Conservation (phyloP, 306 rosid genomes). For the Sechiopsis laciniata region DNA sequence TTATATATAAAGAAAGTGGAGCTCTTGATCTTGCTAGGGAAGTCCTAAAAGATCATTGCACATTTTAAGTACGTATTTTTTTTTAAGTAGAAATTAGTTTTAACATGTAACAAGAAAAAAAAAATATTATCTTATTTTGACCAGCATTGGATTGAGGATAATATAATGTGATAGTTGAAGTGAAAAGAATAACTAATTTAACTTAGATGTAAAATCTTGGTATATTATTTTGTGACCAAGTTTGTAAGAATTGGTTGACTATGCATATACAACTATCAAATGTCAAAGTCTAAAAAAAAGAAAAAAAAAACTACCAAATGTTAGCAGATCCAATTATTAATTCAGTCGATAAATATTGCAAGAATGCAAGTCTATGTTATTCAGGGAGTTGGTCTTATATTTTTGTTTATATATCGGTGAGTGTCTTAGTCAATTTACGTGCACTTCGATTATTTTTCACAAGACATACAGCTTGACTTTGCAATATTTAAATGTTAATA, state of each 20-base stretch:
- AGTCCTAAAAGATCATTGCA: constrained; percentile 68
- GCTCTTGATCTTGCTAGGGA: constrained; percentile 83
- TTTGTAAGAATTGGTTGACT: background rate
- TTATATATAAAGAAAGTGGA: constrained; percentile 76
- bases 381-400: too few relatives aligned
- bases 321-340: too few relatives aligned
- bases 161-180: background rate
- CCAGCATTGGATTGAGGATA: background rate
- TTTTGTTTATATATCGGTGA: too few relatives aligned
- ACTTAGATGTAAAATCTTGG: background rate
- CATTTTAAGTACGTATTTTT: constrained; percentile 29
- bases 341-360: too few relatives aligned
- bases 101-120: background rate
- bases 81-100: too few relatives aligned
- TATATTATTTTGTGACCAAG: background rate
- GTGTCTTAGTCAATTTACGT: background rate
- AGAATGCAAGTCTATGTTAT: too few relatives aligned
- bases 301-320: too few relatives aligned
- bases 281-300: too few relatives aligned
- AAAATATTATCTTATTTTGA: background rate
- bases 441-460: too few relatives aligned
- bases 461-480: too few relatives aligned
- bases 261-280: background rate
- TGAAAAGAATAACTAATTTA: background rate
- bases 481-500: too few relatives aligned